Evolutionary conservation across 257 asterid genomes (phyloP), one percentile per base, ranked within the genome.

Genomic region (Plantago major): DNA sequence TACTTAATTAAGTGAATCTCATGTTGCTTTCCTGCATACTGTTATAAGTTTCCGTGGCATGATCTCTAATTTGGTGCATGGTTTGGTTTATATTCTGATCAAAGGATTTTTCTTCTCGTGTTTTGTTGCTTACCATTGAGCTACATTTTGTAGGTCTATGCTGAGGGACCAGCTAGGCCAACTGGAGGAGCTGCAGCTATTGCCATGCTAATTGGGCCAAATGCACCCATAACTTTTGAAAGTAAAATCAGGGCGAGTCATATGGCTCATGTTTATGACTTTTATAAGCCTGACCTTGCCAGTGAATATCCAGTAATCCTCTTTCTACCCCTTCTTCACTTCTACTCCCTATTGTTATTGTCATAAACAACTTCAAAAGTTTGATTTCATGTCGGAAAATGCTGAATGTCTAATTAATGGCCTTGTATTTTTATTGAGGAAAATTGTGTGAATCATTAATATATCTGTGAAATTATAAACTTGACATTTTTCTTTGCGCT

Each of bases 111-210:
- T 22, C 2, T 7, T 33, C 8, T 46, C n/a, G 12, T 42, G 30
- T 18, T 46, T 50, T n/a, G 30, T 50, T 62, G 63, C 45, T 59
- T 52, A 62, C 18, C 11, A 42, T 46, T 62, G 44, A 54, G 63
- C 65, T 70, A 73, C 37, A 17, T 74, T 62, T 72, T 22, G 79
- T 75, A 93, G 99, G 97, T 93, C 64, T 93, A 93, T 73, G 99
- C 99, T 3, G 97, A 89, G 81, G 99, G 99, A n/a, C 96, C 99
- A 15, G 99, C 99, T 74, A 80, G 99, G 65, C 97, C 99, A 52
- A 93, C 99, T 46, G 99, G 99, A 43, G 99, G 99, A 60, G 99
- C 99, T 67, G 99, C 94, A 62, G 96, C 99, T 17, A 62, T 93
- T 74, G 99, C 97, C 75, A 89, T 93, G 92, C 86, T 93, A 28